Conservation (phyloP, 2,329 filamentous ascomycete species). For the Botrytis deweyae region DNA sequence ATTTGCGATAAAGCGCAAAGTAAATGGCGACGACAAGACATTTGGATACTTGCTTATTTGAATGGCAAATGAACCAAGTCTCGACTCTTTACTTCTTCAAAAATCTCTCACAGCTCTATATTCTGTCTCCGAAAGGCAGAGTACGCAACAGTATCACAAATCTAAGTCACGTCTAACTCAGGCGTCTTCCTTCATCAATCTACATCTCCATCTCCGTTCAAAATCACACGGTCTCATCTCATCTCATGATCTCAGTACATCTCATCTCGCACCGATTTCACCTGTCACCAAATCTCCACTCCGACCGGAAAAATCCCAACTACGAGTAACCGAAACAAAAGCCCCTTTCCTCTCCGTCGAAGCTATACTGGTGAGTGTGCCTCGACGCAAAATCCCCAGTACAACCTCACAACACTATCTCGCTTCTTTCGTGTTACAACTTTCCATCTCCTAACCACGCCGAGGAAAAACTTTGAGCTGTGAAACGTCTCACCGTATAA, state of each 20-base stretch:
- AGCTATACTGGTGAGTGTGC: not conserved
- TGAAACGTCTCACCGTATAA: not conserved
- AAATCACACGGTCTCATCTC: conserved; percentile 17
- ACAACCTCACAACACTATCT: not conserved
- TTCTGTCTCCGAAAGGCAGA: not conserved
- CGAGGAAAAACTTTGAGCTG: not conserved
- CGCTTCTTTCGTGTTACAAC: conserved; percentile 1
- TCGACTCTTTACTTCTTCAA: not conserved
- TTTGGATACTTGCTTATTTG: not conserved
- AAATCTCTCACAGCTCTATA: not conserved
- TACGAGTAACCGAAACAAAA: not conserved
- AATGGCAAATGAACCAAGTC: not conserved
- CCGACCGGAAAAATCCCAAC: not conserved
- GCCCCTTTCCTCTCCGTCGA: not conserved
- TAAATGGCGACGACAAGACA: not conserved
- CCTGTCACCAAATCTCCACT: not conserved
- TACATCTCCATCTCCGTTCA: not conserved
- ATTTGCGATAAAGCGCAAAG: not conserved
- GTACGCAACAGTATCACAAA: conserved; percentile 2
- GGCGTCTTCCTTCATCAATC: conserved; percentile 5
- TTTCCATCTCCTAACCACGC: not conserved
- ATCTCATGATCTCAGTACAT: conserved; percentile 17
- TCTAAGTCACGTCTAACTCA: conserved; percentile 6
- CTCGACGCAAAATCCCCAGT: not conserved
- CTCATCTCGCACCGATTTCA: conserved; percentile 6